These are phyloP conservation scores for Penicillium egyptiacum DNA, from an alignment of 495 filamentous ascomycete species.

Conservation along the genomic window DNA sequence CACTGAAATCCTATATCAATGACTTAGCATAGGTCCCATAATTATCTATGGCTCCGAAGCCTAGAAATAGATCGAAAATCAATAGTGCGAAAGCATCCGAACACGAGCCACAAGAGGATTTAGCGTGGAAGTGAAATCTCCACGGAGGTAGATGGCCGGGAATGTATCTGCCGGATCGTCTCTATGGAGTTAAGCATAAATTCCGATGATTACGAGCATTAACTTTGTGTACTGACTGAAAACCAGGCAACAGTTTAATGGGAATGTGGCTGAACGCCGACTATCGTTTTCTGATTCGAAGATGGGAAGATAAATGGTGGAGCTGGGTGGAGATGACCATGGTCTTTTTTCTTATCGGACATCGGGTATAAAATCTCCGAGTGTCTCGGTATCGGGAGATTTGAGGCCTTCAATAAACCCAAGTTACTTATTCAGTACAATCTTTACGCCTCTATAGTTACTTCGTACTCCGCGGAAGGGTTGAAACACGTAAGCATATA, in stretches of 20 bases:
- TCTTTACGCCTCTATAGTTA: neutral
- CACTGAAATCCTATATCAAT: neutral
- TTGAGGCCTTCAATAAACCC: neutral
- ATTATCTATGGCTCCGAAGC: neutral
- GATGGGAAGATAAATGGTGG: neutral
- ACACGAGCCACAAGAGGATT: neutral
- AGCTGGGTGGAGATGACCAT: neutral
- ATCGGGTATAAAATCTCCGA: slow-evolving; percentile 3
- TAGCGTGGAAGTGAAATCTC: neutral
- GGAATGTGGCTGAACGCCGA: slow-evolving; percentile 21
- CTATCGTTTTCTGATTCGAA: neutral
- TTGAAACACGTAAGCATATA: slow-evolving; percentile 12
- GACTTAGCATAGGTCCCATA: neutral
- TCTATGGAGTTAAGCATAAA: slow-evolving; percentile 11
- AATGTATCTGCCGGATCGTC: slow-evolving; percentile 6
- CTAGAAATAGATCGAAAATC: slow-evolving; percentile 10
- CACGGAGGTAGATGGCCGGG: slow-evolving; percentile 1
- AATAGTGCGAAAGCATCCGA: slow-evolving; percentile 7
- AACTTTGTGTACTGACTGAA: slow-evolving; percentile 14
- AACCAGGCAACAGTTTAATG: slow-evolving; percentile 12
- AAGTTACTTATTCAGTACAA: neutral
- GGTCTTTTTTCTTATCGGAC: neutral
- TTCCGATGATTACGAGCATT: neutral
- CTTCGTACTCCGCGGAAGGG: neutral
- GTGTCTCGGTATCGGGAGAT: neutral